phyloP scores from a whole-genome alignment of 2,329 filamentous ascomycete species.

The Xylariomycetidae sp. region DNA sequence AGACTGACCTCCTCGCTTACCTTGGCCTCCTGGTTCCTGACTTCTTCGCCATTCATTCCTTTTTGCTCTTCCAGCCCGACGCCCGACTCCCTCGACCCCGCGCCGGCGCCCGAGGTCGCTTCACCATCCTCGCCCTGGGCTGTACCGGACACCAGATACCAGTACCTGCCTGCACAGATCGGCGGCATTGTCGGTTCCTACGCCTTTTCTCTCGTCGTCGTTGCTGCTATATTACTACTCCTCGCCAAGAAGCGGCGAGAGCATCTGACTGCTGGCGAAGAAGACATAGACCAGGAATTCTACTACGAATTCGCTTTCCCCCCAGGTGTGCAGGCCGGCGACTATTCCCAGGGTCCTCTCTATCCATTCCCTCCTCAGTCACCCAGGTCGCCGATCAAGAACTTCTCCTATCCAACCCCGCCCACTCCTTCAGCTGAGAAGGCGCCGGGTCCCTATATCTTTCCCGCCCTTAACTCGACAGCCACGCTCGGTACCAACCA shows the following conservation, averaged over 20 bases:
- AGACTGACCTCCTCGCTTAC: conserved; percentile 22
- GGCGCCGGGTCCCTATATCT: conserved; percentile 38
- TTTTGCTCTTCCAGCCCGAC: conserved; percentile 19
- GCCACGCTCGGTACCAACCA: conserved; percentile 56
- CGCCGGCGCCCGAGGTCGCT: conserved; percentile 54
- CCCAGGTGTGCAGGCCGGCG: conserved; percentile 14
- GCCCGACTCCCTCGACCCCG: conserved; percentile 43
- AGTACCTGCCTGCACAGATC: conserved; percentile 73
- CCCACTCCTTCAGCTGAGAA: conserved; percentile 14
- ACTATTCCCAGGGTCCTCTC: conserved; percentile 13
- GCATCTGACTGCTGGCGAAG: conserved; percentile 46
- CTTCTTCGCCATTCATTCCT: conserved; percentile 19
- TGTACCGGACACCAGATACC: conserved; percentile 51
- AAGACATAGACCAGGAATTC: conserved; percentile 35
- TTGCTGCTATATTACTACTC: conserved; percentile 59
- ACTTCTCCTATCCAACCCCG: conserved; percentile 47
- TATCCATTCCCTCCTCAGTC: conserved; percentile 27
- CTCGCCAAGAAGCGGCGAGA: conserved; percentile 51
- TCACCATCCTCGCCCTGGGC: conserved; percentile 53
- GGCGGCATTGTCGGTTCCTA: conserved; percentile 81
- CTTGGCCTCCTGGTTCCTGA: conserved; percentile 18
- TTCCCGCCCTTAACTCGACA: conserved; percentile 40
- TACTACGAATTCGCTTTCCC: conserved; percentile 19
- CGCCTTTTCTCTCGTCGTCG: conserved; percentile 67
- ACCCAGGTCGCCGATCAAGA: conserved; percentile 33